A percentile compares a stretch with the other conserved stretches of the same genome.
phyloP scores from a whole-genome alignment of 2,329 filamentous ascomycete genomes.

The Geosmithia putterillii region DNA sequence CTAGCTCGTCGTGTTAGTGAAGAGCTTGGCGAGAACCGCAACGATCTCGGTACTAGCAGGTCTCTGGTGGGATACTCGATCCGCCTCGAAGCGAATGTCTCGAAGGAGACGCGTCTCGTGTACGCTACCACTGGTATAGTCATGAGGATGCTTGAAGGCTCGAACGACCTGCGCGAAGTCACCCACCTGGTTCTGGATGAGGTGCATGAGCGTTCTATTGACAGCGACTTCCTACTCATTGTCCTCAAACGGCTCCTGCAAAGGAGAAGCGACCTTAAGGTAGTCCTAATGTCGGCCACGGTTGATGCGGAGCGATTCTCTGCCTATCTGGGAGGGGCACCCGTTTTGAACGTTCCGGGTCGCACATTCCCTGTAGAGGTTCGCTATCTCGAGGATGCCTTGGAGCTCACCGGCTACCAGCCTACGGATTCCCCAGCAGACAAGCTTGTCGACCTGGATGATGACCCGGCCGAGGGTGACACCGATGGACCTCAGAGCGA shows the following conservation, averaged over 20 bases:
- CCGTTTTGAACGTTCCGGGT: slow-evolving; percentile 81
- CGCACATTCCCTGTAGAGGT: slow-evolving; percentile 87
- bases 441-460: slow-evolving; percentile 50
- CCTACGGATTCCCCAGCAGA: slow-evolving; percentile 28
- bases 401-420: slow-evolving; percentile 73
- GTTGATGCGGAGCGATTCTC: slow-evolving; percentile 90
- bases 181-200: slow-evolving; percentile 96
- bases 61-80: slow-evolving; percentile 94
- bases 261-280: slow-evolving; percentile 71
- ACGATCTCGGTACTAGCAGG: slow-evolving; percentile 67
- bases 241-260: slow-evolving; percentile 74
- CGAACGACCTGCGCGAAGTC: slow-evolving; percentile 75
- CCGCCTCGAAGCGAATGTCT: slow-evolving; percentile 77
- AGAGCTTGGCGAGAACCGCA: slow-evolving; percentile 76
- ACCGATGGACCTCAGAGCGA: slow-evolving; percentile 36
- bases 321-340: slow-evolving; percentile 72
- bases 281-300: slow-evolving; percentile 94
- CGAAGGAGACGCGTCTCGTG: slow-evolving; percentile 69
- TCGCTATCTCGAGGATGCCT: slow-evolving; percentile 81
- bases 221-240: slow-evolving; percentile 91
- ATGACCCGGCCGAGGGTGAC: slow-evolving; percentile 41
- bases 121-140: slow-evolving; percentile 89
- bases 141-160: slow-evolving; percentile 92
- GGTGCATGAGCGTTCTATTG: slow-evolving; percentile 91
- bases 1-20: slow-evolving; percentile 87